These are phyloP conservation scores for Isatis lusitanica DNA, from an alignment of 441 rosid species.

Conservation along the genomic window DNA sequence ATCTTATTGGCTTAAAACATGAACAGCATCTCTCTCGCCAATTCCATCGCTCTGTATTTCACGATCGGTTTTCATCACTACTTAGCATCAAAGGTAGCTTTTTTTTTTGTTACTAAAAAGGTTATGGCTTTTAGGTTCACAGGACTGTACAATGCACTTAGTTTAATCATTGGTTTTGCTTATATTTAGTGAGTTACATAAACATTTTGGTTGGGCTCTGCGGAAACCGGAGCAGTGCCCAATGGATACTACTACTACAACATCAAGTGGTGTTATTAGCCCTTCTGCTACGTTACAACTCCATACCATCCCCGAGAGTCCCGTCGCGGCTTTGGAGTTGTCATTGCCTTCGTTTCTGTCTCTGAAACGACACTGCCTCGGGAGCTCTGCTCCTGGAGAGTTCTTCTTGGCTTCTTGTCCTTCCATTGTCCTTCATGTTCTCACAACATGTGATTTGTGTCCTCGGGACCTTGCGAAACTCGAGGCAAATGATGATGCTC, in stretches of 20 bases:
- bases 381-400: constrained; percentile 79
- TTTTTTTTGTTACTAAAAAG: background rate
- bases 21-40: constrained; percentile 27
- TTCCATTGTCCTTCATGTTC: constrained; percentile 87
- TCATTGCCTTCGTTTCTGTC: constrained; percentile 55
- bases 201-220: constrained; percentile 55
- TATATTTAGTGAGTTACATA: constrained; percentile 39
- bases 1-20: constrained; percentile 20
- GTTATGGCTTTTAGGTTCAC: background rate
- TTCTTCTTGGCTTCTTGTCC: constrained; percentile 88
- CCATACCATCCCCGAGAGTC: constrained; percentile 67
- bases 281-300: constrained; percentile 59
- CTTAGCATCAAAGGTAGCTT: constrained; percentile 41
- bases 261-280: constrained; percentile 52
- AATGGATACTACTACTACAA: constrained; percentile 77
- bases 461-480: constrained; percentile 94
- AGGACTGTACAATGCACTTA: constrained; percentile 30
- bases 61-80: constrained; percentile 42
- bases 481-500: constrained; percentile 61
- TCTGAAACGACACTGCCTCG: constrained; percentile 75
- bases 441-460: constrained; percentile 73
- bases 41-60: background rate
- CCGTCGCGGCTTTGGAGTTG: constrained; percentile 48
- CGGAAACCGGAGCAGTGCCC: constrained; percentile 66
- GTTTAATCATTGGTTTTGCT: constrained; percentile 29